phyloP scores from a whole-genome alignment of 164 flowering plant genomes.

The Chimonanthus salicifolius region DNA sequence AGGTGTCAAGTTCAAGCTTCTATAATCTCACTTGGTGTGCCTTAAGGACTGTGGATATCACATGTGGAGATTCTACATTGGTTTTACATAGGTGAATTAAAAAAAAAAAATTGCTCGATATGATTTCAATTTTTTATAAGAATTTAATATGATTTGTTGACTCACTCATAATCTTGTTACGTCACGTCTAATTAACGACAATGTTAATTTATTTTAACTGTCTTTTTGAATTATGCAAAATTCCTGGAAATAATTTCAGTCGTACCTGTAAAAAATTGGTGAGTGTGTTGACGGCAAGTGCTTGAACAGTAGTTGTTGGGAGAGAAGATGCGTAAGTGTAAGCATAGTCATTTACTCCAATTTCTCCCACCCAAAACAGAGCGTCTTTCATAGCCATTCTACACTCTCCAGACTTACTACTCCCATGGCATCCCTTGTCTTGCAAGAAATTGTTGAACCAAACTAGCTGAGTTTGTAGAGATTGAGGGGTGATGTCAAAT shows the following conservation, averaged over 20 bases:
- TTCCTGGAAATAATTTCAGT: not conserved
- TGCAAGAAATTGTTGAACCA: slow-evolving; percentile 58
- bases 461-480: slow-evolving; percentile 48
- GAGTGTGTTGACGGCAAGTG: slow-evolving; percentile 34
- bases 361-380: slow-evolving; percentile 86
- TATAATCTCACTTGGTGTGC: too few relatives aligned
- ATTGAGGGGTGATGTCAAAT: slow-evolving; percentile 52
- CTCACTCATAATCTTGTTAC: too few relatives aligned
- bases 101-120: too few relatives aligned
- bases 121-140: too few relatives aligned
- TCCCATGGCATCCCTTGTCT: slow-evolving; percentile 33
- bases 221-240: too few relatives aligned
- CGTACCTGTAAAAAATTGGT: slow-evolving; percentile 47
- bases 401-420: slow-evolving; percentile 17
- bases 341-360: slow-evolving; percentile 85
- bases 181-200: too few relatives aligned
- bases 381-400: slow-evolving; percentile 36
- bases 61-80: too few relatives aligned
- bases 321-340: slow-evolving; percentile 45
- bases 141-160: too few relatives aligned
- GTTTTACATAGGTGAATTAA: too few relatives aligned
- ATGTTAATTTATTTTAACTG: too few relatives aligned
- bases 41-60: too few relatives aligned
- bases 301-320: slow-evolving; percentile 33
- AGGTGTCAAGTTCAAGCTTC: too few relatives aligned